Evolutionary conservation across 148 eudicot genomes (phyloP).

Genomic region (Fallopia convolvulus): DNA sequence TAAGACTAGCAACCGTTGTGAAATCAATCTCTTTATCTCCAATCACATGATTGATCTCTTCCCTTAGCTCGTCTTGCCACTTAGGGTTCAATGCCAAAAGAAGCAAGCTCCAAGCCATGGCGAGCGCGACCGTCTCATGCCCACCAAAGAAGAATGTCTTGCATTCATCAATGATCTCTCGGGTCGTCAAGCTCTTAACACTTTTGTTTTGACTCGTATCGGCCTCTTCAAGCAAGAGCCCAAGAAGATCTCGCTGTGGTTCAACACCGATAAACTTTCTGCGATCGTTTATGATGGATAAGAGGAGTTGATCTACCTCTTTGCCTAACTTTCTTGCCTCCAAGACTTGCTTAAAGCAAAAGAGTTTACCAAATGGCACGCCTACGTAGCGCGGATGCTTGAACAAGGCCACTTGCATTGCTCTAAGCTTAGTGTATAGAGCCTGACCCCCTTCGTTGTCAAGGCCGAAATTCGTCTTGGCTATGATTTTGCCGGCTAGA

Average conservation of each 20-base stretch:
- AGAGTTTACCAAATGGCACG: conserved; percentile 59
- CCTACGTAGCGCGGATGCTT: conserved; percentile 69
- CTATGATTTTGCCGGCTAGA: conserved; percentile 79
- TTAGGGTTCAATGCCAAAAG: conserved; percentile 9
- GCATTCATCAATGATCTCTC: conserved; percentile 66
- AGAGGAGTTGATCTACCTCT: conserved; percentile 61
- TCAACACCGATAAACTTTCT: conserved; percentile 22
- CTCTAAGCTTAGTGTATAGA: conserved; percentile 50
- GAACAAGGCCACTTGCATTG: conserved; percentile 60
- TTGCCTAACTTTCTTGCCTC: conserved; percentile 56
- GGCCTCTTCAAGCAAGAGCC: conserved; percentile 45
- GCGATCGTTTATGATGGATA: conserved; percentile 43
- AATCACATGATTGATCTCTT: conserved; percentile 9
- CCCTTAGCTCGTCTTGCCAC: conserved; percentile 10
- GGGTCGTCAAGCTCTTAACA: conserved; percentile 34
- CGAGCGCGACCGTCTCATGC: conserved; percentile 9
- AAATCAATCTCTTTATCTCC: conserved; percentile 8
- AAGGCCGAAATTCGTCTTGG: conserved; percentile 73
- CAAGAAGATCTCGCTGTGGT: conserved; percentile 55
- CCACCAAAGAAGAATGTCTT: conserved; percentile 14
- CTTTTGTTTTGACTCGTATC: conserved; percentile 20
- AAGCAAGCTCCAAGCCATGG: conserved; percentile 10
- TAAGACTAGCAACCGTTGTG: background rate
- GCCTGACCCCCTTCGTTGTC: conserved; percentile 35
- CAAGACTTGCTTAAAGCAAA: conserved; percentile 36